Evolutionary conservation across 768 basidiomycete species (phyloP).

Genomic region (Amanita thiersii): DNA sequence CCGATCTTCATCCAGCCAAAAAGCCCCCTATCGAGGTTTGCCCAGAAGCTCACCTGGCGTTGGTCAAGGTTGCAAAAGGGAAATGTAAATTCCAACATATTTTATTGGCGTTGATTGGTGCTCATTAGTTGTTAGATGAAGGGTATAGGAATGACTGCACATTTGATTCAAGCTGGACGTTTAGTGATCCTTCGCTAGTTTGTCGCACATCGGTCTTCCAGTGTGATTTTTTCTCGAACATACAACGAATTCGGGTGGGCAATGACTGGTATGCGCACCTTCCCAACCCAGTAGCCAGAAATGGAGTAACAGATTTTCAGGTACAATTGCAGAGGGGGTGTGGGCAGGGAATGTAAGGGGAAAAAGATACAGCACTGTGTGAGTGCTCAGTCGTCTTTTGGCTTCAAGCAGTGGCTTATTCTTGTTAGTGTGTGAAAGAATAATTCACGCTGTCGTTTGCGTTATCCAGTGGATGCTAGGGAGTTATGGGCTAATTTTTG

Average conservation of each 20-base stretch:
- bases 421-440: not conserved
- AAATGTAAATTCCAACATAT: not conserved
- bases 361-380: not conserved
- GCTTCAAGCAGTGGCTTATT: not conserved
- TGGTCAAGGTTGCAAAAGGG: not conserved
- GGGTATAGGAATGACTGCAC: not conserved
- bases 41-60: not conserved
- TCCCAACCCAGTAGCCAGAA: not conserved
- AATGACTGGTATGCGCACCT: not conserved
- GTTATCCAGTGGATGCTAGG: too few relatives aligned
- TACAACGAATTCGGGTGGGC: not conserved
- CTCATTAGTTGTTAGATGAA: not conserved
- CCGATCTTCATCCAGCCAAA: not conserved
- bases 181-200: not conserved
- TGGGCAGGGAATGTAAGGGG: not conserved
- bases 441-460: too few relatives aligned
- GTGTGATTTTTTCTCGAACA: not conserved
- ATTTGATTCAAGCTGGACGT: not conserved
- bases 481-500: too few relatives aligned
- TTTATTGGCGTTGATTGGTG: not conserved
- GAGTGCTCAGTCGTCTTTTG: not conserved
- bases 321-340: not conserved
- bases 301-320: not conserved
- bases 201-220: not conserved
- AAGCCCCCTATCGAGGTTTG: not conserved